Evolutionary conservation across 805 yeast genomes (phyloP), one percentile per base, ranked within the genome.

Genomic region (Teunomyces barrocoloradensis): DNA sequence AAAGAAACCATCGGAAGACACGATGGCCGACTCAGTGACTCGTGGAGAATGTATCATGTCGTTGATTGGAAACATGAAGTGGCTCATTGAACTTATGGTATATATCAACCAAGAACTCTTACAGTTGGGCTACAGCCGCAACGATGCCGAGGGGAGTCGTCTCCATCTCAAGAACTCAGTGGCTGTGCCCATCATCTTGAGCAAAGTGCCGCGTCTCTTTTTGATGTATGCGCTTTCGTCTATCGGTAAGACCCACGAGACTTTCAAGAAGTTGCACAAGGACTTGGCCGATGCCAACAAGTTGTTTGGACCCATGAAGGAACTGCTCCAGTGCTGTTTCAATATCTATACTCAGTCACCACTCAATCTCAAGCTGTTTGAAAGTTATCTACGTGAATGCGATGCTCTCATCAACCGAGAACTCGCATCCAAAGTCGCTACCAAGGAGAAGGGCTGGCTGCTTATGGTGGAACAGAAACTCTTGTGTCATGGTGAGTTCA

Each of bases 1-100:
- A 55, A 81, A 81, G 53, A 79, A 78, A 33, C 75, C 77, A 4
- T 60, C 71, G 1, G 74, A 76, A 32, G 86, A 82, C 50, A 72
- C 72, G 15, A 60, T 78, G 40, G 78, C 73, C 49, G 85, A 81
- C 45, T 74, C 82, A 1, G 71, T 78, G 18, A 69, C 76, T 7
- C 72, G 89, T 53, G 84, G 84, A 32, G 90, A 85, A 55, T 74
- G 81, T 51, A 74, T 86, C 3, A 70, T 84, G 38, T 68, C 73
- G 13, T 71, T 83, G 9, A 65, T 88, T n/a, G 97, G 97, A 0
- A 80, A 86, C 34, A 81, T 87, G 6, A 80, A 89, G 56, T 92
- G 97, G 97, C 78, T 88, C 54, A 78, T 89, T 28, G 97, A 90
- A 60, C 80, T 89, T 50, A 73, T 89, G 46, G 80, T 85, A 0